Conservation (phyloP, 2,329 filamentous ascomycete genomes). For the Capronia epimyces region DNA sequence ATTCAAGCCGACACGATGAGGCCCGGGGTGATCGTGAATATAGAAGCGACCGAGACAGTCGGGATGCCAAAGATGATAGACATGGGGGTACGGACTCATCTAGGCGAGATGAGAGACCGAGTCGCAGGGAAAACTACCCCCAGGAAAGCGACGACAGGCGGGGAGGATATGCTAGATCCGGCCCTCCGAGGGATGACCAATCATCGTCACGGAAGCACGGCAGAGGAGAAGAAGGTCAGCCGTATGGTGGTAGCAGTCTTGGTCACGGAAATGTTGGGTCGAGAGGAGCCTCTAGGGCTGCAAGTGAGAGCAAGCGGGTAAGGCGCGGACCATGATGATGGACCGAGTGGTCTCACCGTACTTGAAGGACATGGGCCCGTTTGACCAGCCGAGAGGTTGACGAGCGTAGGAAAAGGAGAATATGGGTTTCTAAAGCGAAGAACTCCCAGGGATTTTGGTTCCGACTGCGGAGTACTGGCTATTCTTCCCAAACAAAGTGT, state of each 20-base stretch:
- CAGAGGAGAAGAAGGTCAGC: slow-evolving; percentile 28
- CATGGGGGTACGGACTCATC: slow-evolving; percentile 13
- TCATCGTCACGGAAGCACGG: slow-evolving; percentile 36
- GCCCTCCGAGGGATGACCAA: slow-evolving; percentile 33
- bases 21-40: slow-evolving; percentile 20
- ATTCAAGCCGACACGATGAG: slow-evolving; percentile 26
- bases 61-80: slow-evolving; percentile 22
- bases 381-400: not conserved
- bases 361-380: not conserved
- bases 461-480: not conserved
- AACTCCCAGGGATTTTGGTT: not conserved
- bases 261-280: slow-evolving; percentile 32
- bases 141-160: slow-evolving; percentile 19
- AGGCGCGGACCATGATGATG: slow-evolving; percentile 36
- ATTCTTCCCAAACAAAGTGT: not conserved
- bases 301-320: slow-evolving; percentile 39
- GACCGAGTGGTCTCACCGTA: not conserved
- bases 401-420: not conserved
- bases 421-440: not conserved
- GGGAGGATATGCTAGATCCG: slow-evolving; percentile 19
- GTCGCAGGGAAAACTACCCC: slow-evolving; percentile 17
- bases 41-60: slow-evolving; percentile 14
- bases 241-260: slow-evolving; percentile 30
- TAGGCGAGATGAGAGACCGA: slow-evolving; percentile 16
- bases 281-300: slow-evolving; percentile 37